Base-by-base conservation (phyloP, 2,329 filamentous ascomycete genomes). In the Fusarium foetens region DNA sequence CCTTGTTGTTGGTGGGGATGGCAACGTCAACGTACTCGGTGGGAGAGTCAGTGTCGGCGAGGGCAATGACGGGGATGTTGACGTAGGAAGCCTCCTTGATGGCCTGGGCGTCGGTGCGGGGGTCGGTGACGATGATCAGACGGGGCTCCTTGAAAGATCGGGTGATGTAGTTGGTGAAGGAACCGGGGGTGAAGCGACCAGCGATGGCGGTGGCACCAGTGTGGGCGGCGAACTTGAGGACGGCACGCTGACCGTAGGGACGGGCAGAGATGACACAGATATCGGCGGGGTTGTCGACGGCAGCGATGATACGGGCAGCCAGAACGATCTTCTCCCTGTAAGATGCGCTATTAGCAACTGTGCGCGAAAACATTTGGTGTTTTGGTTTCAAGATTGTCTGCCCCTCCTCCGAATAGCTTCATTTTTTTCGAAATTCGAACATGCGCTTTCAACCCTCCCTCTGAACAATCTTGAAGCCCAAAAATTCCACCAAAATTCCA, bases 101-200 rank as follows among this genome's bases (percentile, higher is more conserved):
- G 83, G 96, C 96, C 92, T 99, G 96, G 84, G 96, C 94, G 83
- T 99, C 96, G 89, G 97, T 99, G 87, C 97, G 95, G 81, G 96
- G 96, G 86, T 99, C 96, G 88, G 96, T 99, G 83, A 99, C 96
- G 85, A 99, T 92, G 87, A 99, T 98, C 83, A 99, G 91, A 86
- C 97, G 97, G 84, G 96, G 96, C 90, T 99, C 96, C 92, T 98
- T 98, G 94, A 99, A 99, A 77, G 96, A 98, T 83, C 96, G 95
- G 86, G 97, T 99, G 93, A 99, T 99, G 93, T 99, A 99, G 92
- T 99, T 99, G 91, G 96, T 99, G 93, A 99, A 99, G 87, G 95
- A 97, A 93, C 96, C 96, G 85, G 96, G 96, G 84, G 96, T 99
- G 93, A 99, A 99, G 85, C 96, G 96, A 89, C 96, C 96, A 82